Base-by-base conservation (phyloP, 176 grass and related monocot species). In the Bolboschoenus planiculmis region DNA sequence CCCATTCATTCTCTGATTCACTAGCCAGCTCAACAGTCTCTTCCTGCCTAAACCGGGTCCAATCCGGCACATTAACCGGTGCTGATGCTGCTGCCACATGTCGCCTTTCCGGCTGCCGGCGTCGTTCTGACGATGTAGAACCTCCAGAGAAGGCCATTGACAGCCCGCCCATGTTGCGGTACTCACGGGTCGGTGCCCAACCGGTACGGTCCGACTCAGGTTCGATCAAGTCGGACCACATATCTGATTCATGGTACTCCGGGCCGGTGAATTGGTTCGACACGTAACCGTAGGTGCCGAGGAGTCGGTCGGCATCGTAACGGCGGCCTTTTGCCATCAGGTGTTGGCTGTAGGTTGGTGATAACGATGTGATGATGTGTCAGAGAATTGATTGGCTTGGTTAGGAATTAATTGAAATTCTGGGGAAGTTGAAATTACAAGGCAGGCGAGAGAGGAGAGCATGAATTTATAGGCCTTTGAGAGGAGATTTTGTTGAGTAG, bases 211-310 rank as follows among this genome's bases (percentile, higher is more conserved):
- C 87, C 21, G 58, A 76, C 35, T 81, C 40, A 2, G 67, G 56
- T 18, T 79, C 30, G 24, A 37, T 48, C 9, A 87, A 68, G 78
- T 83, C 71, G 27, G 86, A 88, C 95, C 95, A 94, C 26, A 97
- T 81, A 55, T 94, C 95, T 3, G 88, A 86, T 63, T 97, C 94
- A 7, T 67, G 85, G 42, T 92, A 90, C 84, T 97, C 92, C 0
- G 92, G 88, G 59, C 81, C 86, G 33, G 40, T 83, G 55, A 63
- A 58, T 73, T 84, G 40, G 56, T 4, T 82, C 36, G 83, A 68
- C 68, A 48, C 78, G 78, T 88, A 88, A 29, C 70, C 51, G 5
- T 81, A 81, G 13, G 90, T 89, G 3, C 86, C 88, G 29, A 97
- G 91, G 35, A 97, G 90, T 62, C 87, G 78, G 26, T 97, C 95